Evolutionary conservation across 257 asterid species (phyloP).

Genomic region (Nicotiana undulata): DNA sequence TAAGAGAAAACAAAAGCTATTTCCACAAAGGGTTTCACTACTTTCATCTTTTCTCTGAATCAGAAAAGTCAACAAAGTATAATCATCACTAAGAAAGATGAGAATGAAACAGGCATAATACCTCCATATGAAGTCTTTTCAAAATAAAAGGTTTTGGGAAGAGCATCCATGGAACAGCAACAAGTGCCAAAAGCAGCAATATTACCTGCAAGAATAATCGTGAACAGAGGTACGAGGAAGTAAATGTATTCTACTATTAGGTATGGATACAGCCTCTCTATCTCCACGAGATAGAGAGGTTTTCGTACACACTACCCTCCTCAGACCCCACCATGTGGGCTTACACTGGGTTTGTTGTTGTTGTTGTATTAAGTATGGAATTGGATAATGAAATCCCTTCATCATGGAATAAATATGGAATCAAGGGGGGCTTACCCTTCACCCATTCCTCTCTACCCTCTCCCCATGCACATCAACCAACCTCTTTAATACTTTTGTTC

Average conservation of each 20-base stretch:
- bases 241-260: not conserved
- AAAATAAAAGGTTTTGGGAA: conserved; percentile 90
- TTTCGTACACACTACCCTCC: no score
- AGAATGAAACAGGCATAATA: conserved; percentile 16
- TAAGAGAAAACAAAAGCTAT: not conserved
- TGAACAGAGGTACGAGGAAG: conserved; percentile 7
- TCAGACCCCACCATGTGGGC: no score
- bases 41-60: not conserved
- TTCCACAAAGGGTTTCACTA: not conserved
- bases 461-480: not conserved
- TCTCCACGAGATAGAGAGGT: no score
- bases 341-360: no score
- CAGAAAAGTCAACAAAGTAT: not conserved
- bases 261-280: no score
- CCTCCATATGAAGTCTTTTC: conserved; percentile 74
- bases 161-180: conserved; percentile 99
- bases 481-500: not conserved
- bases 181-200: conserved; percentile 62
- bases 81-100: not conserved
- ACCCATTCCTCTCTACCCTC: not conserved
- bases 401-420: not conserved
- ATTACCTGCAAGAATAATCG: conserved; percentile 43
- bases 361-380: not conserved
- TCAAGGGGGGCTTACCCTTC: not conserved
- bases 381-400: not conserved